Evolutionary conservation across 2,329 filamentous ascomycete species (phyloP).

Genomic region (Nigrospora osmanthi): DNA sequence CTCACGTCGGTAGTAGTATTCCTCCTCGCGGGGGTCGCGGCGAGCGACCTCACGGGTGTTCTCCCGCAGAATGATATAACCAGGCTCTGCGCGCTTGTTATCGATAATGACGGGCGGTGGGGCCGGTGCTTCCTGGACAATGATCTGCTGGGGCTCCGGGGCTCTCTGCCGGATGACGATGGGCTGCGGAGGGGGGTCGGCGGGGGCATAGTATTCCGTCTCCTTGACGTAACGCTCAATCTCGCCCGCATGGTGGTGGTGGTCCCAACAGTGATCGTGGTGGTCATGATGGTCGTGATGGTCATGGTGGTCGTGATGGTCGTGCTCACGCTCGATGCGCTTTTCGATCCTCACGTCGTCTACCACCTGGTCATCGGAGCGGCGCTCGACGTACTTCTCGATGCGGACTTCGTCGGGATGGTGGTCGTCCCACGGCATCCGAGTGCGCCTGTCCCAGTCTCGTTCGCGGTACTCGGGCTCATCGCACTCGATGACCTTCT

Average conservation of each 20-base stretch:
- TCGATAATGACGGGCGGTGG: slow-evolving; percentile 44
- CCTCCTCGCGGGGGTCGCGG: slow-evolving; percentile 33
- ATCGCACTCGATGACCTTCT: slow-evolving; percentile 20
- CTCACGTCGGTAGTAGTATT: slow-evolving; percentile 42
- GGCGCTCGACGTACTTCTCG: slow-evolving; percentile 31
- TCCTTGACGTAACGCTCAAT: slow-evolving; percentile 54
- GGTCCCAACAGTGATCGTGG: slow-evolving; percentile 16
- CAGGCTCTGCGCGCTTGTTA: slow-evolving; percentile 29
- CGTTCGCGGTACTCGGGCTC: slow-evolving; percentile 4
- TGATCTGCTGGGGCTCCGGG: slow-evolving; percentile 50
- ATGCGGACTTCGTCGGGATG: slow-evolving; percentile 27
- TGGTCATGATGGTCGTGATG: slow-evolving; percentile 37
- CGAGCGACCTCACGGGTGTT: slow-evolving; percentile 26
- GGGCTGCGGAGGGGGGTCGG: slow-evolving; percentile 38
- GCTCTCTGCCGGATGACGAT: slow-evolving; percentile 50
- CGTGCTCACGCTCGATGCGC: slow-evolving; percentile 15
- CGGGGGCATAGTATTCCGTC: slow-evolving; percentile 52
- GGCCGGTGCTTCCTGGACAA: slow-evolving; percentile 48
- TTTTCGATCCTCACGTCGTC: slow-evolving; percentile 41
- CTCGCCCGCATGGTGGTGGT: slow-evolving; percentile 39
- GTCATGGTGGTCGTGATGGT: slow-evolving; percentile 16
- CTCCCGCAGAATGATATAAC: slow-evolving; percentile 36
- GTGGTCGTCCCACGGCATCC: slow-evolving; percentile 24
- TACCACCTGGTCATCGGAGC: slow-evolving; percentile 39
- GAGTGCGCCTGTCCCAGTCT: slow-evolving; percentile 31